Evolutionary conservation across 108 stramenopile genomes (phyloP).

Genomic region (Parmales sp.): DNA sequence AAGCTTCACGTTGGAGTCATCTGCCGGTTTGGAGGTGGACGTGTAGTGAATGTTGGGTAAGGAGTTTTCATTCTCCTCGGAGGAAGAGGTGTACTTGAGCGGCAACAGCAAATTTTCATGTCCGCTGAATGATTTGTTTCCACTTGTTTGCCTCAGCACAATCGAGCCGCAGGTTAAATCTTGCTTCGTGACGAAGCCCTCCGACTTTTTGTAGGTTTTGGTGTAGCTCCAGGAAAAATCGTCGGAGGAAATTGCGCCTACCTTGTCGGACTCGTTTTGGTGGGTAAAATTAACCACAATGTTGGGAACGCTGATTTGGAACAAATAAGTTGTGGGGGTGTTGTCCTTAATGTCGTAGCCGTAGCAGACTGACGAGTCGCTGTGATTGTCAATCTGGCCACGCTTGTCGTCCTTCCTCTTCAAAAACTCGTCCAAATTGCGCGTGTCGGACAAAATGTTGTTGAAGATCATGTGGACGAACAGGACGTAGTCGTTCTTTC

Average conservation of each 20-base stretch:
- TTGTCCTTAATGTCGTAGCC: slow-evolving; percentile 67
- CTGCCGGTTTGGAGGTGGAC: slow-evolving; percentile 33
- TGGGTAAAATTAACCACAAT: neutral
- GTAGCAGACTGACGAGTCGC: slow-evolving; percentile 42
- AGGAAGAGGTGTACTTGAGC: neutral
- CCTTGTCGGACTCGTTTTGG: neutral
- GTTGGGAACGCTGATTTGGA: neutral
- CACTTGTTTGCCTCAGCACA: neutral
- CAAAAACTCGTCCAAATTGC: slow-evolving; percentile 30
- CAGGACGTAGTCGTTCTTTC: slow-evolving; percentile 45
- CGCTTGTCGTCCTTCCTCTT: neutral
- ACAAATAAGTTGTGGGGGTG: slow-evolving; percentile 51
- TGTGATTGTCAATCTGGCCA: slow-evolving; percentile 22
- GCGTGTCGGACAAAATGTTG: slow-evolving; percentile 56
- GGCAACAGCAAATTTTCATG: neutral
- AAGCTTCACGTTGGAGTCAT: slow-evolving; percentile 40
- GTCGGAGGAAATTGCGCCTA: neutral
- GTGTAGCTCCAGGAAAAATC: neutral
- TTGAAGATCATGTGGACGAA: slow-evolving; percentile 43
- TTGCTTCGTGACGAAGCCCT: neutral
- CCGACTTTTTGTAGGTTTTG: neutral
- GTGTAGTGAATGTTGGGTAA: slow-evolving; percentile 19
- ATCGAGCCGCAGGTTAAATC: neutral
- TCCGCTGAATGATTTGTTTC: neutral
- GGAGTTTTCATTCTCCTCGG: neutral